These are phyloP conservation scores for Babesia bovis DNA, from an alignment of 169 alveolate genomes.

Conservation along the genomic window DNA sequence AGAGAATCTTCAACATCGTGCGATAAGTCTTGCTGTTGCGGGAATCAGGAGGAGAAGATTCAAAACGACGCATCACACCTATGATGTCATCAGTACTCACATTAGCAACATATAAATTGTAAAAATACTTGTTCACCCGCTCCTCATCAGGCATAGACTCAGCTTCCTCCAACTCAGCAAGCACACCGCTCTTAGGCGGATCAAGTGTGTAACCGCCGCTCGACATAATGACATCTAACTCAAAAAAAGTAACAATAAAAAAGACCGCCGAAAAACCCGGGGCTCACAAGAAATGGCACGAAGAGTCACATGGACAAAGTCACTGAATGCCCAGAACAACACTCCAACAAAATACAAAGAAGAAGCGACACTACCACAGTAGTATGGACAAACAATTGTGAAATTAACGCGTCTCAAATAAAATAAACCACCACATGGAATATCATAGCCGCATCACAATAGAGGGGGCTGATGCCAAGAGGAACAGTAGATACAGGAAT, in stretches of 20 bases:
- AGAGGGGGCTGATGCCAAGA: conserved; percentile 8
- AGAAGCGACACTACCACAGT: not conserved
- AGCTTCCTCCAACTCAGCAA: conserved; percentile 8
- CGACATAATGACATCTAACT: conserved; percentile 2
- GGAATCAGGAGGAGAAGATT: conserved; percentile 72
- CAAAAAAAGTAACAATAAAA: not conserved
- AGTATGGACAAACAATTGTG: not conserved
- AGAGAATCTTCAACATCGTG: conserved; percentile 77
- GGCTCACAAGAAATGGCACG: not conserved
- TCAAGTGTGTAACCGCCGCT: conserved; percentile 9
- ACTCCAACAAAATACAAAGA: not conserved
- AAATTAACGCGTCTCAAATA: not conserved
- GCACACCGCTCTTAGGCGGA: not conserved
- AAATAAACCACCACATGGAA: not conserved
- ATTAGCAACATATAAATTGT: conserved; percentile 74
- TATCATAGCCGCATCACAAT: conserved; percentile 19
- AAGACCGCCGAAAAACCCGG: not conserved
- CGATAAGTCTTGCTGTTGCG: conserved; percentile 69
- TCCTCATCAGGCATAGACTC: conserved; percentile 60
- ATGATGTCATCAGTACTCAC: conserved; percentile 75
- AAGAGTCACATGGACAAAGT: not conserved
- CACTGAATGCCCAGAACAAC: too few relatives aligned
- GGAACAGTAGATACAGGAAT: not conserved
- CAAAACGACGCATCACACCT: conserved; percentile 73
- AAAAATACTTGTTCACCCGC: conserved; percentile 73